phyloP scores from a whole-genome alignment of 73 alveolate species.

The Tetrahymena borealis region DNA sequence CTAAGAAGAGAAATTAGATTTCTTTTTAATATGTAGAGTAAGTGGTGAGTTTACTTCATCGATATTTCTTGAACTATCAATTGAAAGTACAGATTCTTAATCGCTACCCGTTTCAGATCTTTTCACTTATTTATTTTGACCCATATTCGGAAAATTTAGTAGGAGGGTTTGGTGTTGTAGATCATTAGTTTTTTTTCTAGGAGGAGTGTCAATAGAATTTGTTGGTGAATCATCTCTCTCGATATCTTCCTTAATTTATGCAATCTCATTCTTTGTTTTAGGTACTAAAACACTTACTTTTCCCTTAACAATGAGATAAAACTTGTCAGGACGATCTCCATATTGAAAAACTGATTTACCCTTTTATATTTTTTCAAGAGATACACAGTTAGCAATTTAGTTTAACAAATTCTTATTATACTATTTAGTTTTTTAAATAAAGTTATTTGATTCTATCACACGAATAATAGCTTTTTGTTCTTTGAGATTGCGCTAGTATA shows the following conservation, averaged over 20 bases:
- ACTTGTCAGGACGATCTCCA: background rate
- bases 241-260: background rate
- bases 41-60: background rate
- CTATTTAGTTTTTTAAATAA: background rate
- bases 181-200: background rate
- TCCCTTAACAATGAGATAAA: background rate
- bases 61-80: background rate
- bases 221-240: background rate
- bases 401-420: background rate
- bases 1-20: background rate
- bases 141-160: background rate
- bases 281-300: background rate
- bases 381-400: background rate
- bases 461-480: background rate
- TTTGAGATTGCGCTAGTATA: background rate
- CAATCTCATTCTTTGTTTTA: background rate
- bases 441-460: background rate
- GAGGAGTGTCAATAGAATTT: background rate
- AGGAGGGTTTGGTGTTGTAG: background rate
- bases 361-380: background rate
- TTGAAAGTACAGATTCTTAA: background rate
- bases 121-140: background rate
- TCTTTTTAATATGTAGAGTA: background rate
- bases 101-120: background rate
- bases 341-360: background rate